Conservation (phyloP, 2,329 filamentous ascomycete genomes). For the Pseudogymnoascus sp. region DNA sequence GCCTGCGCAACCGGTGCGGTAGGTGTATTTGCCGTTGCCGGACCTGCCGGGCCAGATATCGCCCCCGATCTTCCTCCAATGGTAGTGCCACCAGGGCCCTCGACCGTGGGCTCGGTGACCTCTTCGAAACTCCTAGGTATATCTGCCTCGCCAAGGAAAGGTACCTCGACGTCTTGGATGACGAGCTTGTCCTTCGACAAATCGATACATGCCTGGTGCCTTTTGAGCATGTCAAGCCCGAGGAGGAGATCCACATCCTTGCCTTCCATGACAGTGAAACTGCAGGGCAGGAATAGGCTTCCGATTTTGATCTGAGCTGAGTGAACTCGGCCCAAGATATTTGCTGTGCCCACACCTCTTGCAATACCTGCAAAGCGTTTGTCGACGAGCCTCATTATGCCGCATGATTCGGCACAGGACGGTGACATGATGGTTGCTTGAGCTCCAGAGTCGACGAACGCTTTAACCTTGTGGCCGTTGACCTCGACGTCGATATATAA, state of each 20-base stretch:
- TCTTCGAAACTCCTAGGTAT: constrained; percentile 80
- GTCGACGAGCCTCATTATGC: constrained; percentile 94
- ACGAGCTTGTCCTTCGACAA: constrained; percentile 74
- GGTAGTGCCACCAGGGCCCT: constrained; percentile 78
- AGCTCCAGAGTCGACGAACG: constrained; percentile 92
- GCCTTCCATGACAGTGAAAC: constrained; percentile 98
- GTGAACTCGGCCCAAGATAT: constrained; percentile 90
- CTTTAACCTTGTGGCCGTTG: constrained; percentile 86
- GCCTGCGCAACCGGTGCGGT: constrained; percentile 19
- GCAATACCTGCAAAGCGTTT: constrained; percentile 86
- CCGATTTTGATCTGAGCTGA: constrained; percentile 93
- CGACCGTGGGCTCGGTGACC: constrained; percentile 71
- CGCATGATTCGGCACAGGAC: constrained; percentile 78
- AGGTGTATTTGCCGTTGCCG: constrained; percentile 18
- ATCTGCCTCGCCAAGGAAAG: constrained; percentile 85
- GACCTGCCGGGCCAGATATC: constrained; percentile 38
- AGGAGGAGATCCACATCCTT: constrained; percentile 91
- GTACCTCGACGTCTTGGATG: constrained; percentile 80
- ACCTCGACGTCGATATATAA: constrained; percentile 94
- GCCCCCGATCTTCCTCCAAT: constrained; percentile 79
- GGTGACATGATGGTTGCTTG: constrained; percentile 99
- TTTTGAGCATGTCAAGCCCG: constrained; percentile 92
- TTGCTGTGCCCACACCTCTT: constrained; percentile 86
- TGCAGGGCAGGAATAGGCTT: constrained; percentile 76
- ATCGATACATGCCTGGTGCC: constrained; percentile 89